Conservation (phyloP, 805 yeast genomes). For the Lipomyces kockii region DNA sequence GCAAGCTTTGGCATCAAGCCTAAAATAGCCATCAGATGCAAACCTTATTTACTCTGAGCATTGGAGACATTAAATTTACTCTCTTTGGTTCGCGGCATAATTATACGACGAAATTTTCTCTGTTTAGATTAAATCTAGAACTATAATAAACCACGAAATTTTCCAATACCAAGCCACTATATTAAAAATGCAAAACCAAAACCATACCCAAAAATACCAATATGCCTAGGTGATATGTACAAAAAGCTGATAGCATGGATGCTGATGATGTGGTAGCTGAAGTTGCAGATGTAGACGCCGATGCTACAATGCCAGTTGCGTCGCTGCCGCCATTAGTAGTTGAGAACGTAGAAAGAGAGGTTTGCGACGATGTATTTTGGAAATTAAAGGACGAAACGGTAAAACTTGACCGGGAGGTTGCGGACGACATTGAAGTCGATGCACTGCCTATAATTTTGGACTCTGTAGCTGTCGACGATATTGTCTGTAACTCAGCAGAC, state of each 20-base stretch:
- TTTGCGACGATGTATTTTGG: not conserved
- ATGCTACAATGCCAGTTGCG: not conserved
- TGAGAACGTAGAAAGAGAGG: not conserved
- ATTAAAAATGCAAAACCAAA: not conserved
- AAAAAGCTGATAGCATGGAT: constrained; percentile 1
- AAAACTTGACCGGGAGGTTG: not conserved
- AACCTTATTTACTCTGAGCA: not conserved
- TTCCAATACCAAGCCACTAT: not conserved
- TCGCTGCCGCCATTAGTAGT: not conserved
- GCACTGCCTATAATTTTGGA: not conserved
- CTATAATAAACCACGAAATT: not conserved
- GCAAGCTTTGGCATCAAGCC: not conserved
- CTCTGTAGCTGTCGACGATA: not conserved
- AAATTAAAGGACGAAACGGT: not conserved
- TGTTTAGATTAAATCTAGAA: not conserved
- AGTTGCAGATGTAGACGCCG: constrained; percentile 1
- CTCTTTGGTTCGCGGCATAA: not conserved
- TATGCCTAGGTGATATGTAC: not conserved
- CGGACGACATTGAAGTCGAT: not conserved
- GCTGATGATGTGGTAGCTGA: not conserved
- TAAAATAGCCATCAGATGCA: not conserved
- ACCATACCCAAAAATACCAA: not conserved
- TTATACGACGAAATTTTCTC: not conserved
- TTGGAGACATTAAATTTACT: no score
- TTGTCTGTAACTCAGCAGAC: not conserved